phyloP scores from a whole-genome alignment of 192 early-diverging fungal genomes.

The Endogone sp. region DNA sequence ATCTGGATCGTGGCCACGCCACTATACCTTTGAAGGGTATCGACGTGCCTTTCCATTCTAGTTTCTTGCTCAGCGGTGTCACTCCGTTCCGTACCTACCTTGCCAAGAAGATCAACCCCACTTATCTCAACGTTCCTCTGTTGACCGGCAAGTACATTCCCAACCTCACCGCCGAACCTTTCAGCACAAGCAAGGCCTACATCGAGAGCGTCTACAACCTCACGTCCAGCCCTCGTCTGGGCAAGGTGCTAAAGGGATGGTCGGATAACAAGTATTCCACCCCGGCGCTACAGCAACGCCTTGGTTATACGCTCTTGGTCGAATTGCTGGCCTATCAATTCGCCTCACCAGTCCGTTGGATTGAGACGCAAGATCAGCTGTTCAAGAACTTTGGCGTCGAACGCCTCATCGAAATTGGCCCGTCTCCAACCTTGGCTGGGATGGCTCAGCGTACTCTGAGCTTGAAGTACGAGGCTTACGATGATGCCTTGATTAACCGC shows the following conservation, averaged over 20 bases:
- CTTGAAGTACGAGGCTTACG: slow-evolving; percentile 96
- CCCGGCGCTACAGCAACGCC: slow-evolving; percentile 79
- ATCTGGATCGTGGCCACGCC: slow-evolving; percentile 81
- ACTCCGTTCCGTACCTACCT: slow-evolving; percentile 88
- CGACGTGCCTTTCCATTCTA: slow-evolving; percentile 97
- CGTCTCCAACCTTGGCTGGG: slow-evolving; percentile 82
- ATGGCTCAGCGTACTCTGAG: slow-evolving; percentile 94
- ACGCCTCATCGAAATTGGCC: slow-evolving; percentile 88
- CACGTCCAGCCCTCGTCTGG: slow-evolving; percentile 74
- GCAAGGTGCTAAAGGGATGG: slow-evolving; percentile 77
- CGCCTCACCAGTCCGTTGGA: slow-evolving; percentile 92
- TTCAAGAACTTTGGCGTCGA: slow-evolving; percentile 80
- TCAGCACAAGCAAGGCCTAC: slow-evolving; percentile 74
- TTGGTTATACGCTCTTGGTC: slow-evolving; percentile 81
- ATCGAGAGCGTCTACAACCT: slow-evolving; percentile 63
- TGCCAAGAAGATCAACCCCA: slow-evolving; percentile 77
- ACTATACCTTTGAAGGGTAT: slow-evolving; percentile 90
- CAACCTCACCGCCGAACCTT: slow-evolving; percentile 89
- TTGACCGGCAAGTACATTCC: slow-evolving; percentile 90
- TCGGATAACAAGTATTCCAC: slow-evolving; percentile 62
- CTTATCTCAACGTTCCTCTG: slow-evolving; percentile 76
- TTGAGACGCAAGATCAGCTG: slow-evolving; percentile 85
- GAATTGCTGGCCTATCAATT: slow-evolving; percentile 93
- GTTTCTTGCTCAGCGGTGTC: slow-evolving; percentile 88
- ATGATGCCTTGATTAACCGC: slow-evolving; percentile 87